A percentile compares a stretch with the other conserved stretches of the same genome.
phyloP scores from a whole-genome alignment of 805 yeast species.

The Torulaspora delbrueckii region DNA sequence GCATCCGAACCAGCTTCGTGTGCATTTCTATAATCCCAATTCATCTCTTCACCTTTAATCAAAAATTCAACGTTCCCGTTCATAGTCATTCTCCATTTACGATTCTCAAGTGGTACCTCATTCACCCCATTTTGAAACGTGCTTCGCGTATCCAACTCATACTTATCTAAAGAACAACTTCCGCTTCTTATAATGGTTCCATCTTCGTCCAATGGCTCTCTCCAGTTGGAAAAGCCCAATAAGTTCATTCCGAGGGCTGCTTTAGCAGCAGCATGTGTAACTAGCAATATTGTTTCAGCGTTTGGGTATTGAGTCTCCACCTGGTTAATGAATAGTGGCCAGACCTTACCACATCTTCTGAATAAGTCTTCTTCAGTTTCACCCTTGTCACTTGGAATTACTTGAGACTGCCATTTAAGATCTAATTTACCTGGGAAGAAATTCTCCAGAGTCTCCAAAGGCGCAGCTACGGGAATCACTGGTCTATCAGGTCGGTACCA shows the following conservation, averaged over 20 bases:
- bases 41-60: conserved; percentile 81
- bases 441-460: conserved; percentile 41
- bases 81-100: conserved; percentile 55
- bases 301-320: conserved; percentile 57
- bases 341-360: conserved; percentile 51
- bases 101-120: conserved; percentile 23
- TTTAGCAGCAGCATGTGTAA: conserved; percentile 91
- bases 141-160: conserved; percentile 25
- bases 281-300: conserved; percentile 58
- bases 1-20: conserved; percentile 89
- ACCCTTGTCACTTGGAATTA: conserved; percentile 61
- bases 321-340: conserved; percentile 52
- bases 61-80: conserved; percentile 75
- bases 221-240: conserved; percentile 46
- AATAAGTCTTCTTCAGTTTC: conserved; percentile 72
- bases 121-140: conserved; percentile 14
- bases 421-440: conserved; percentile 51
- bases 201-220: conserved; percentile 47
- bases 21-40: conserved; percentile 76
- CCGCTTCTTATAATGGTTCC: conserved; percentile 62
- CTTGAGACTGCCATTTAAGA: conserved; percentile 48
- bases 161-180: conserved; percentile 77
- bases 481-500: conserved; percentile 76
- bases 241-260: conserved; percentile 81
- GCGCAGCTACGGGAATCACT: conserved; percentile 66